Conservation (phyloP, 768 basidiomycete species). For the Mycena latifolia region DNA sequence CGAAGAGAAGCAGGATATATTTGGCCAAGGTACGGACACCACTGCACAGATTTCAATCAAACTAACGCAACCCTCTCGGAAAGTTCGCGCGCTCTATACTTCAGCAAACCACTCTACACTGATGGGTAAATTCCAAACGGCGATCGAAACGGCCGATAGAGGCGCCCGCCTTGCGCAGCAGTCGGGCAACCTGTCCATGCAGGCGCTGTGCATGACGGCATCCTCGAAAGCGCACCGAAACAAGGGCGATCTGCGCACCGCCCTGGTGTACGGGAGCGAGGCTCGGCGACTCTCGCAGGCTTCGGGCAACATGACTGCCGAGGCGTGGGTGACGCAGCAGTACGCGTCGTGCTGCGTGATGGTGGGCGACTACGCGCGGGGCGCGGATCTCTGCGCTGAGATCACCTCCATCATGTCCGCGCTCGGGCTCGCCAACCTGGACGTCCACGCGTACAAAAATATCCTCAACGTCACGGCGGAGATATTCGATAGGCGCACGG, state of each 20-base stretch:
- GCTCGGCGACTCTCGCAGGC: constrained; percentile 15
- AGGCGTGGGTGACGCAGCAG: constrained; percentile 25
- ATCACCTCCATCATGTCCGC: constrained; percentile 2
- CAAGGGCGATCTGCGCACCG: constrained; percentile 6
- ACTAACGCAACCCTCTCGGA: not conserved
- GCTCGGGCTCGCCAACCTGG: constrained; percentile 9
- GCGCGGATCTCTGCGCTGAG: not conserved
- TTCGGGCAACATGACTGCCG: constrained; percentile 18
- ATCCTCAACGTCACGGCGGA: constrained; percentile 23
- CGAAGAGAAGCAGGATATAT: constrained; percentile 6
- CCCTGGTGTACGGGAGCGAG: not conserved
- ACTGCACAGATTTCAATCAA: not conserved
- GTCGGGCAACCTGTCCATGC: constrained; percentile 1
- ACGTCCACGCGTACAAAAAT: constrained; percentile 21
- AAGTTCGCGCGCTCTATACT: constrained; percentile 15
- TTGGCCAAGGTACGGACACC: constrained; percentile 14
- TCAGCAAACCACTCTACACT: constrained; percentile 1
- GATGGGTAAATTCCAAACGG: constrained; percentile 5
- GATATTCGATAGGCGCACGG: constrained; percentile 21
- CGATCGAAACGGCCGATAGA: constrained; percentile 3
- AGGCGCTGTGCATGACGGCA: constrained; percentile 17
- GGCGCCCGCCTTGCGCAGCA: constrained; percentile 16
- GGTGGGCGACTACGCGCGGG: constrained; percentile 14
- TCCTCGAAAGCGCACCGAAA: constrained; percentile 15
- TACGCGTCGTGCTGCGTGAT: constrained; percentile 14